Percentiles rank a stretch among this genome's conserved stretches.
Evolutionary conservation across 2,329 filamentous ascomycete species (phyloP).

Genomic region (Fusarium ambrosium): DNA sequence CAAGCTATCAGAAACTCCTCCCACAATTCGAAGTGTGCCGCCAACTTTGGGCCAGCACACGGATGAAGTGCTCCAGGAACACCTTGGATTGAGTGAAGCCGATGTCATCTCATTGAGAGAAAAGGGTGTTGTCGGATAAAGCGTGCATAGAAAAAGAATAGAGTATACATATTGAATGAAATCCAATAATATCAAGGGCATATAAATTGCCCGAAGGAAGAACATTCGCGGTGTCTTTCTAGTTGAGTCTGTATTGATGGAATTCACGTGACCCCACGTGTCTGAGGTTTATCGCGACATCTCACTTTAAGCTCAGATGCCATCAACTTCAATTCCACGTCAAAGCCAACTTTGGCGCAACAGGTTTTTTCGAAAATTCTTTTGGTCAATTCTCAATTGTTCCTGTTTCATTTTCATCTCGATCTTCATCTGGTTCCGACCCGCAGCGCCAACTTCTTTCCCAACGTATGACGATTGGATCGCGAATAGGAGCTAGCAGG

Average conservation of each 20-base stretch:
- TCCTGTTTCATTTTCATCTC: background rate
- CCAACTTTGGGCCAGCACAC: slow-evolving; percentile 92
- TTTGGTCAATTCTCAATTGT: background rate
- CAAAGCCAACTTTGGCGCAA: slow-evolving; percentile 11
- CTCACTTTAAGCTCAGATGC: slow-evolving; percentile 32
- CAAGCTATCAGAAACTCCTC: slow-evolving; percentile 89
- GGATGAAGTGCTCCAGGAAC: slow-evolving; percentile 76
- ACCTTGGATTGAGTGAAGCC: slow-evolving; percentile 71
- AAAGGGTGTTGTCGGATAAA: slow-evolving; percentile 74
- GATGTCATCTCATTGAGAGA: slow-evolving; percentile 74
- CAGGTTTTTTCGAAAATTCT: background rate
- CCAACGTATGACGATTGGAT: background rate
- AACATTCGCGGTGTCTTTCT: background rate
- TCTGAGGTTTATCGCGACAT: slow-evolving; percentile 16
- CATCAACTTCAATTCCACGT: slow-evolving; percentile 15
- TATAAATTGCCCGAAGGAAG: background rate
- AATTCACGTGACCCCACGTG: slow-evolving; percentile 38
- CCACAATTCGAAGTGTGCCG: slow-evolving; percentile 81
- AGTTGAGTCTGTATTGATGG: background rate
- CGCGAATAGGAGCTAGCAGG: slow-evolving; percentile 20
- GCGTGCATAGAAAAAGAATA: background rate
- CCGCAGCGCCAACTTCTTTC: background rate
- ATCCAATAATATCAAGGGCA: background rate
- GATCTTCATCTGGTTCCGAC: background rate
- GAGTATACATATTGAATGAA: background rate